These are phyloP conservation scores for Suhomyces terraborum DNA, from an alignment of 1,139 yeast genomes.

Conservation along the genomic window DNA sequence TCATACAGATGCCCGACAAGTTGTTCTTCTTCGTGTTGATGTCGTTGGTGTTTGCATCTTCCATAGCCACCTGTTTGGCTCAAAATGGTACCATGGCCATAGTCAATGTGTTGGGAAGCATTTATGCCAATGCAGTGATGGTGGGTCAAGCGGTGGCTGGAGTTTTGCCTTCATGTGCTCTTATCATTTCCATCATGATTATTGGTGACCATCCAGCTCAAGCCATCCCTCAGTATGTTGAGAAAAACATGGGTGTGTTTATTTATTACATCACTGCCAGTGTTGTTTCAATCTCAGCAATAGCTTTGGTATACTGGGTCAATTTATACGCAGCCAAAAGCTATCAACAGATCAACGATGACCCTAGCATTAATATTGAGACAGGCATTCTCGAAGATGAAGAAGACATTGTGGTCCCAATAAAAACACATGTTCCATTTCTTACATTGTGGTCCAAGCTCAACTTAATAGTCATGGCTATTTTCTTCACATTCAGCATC, in stretches of 20 bases:
- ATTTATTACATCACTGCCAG: slow-evolving; percentile 73
- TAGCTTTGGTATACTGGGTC: slow-evolving; percentile 35
- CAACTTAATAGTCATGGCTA: slow-evolving; percentile 63
- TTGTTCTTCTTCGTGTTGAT: slow-evolving; percentile 51
- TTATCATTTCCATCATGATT: slow-evolving; percentile 59
- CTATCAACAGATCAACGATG: slow-evolving; percentile 17
- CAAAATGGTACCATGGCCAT: slow-evolving; percentile 93
- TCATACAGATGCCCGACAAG: slow-evolving; percentile 41
- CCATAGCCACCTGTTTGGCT: slow-evolving; percentile 69
- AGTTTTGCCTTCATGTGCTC: slow-evolving; percentile 78
- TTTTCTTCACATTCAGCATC: slow-evolving; percentile 72
- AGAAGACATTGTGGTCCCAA: not conserved
- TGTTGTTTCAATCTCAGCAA: slow-evolving; percentile 56
- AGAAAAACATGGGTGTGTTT: slow-evolving; percentile 54
- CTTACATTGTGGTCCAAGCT: slow-evolving; percentile 57
- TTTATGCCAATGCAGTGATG: slow-evolving; percentile 85
- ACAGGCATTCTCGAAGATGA: not conserved
- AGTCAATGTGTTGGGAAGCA: slow-evolving; percentile 75
- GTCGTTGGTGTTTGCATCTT: slow-evolving; percentile 59
- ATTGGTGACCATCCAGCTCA: slow-evolving; percentile 35
- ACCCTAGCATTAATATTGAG: slow-evolving; percentile 2
- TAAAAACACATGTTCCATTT: slow-evolving; percentile 46
- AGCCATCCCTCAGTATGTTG: slow-evolving; percentile 24
- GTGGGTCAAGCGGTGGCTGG: slow-evolving; percentile 96
- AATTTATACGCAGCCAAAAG: slow-evolving; percentile 26